Base-by-base conservation (phyloP, 176 grass and related monocot species). In the Thinopyrum elongatum region DNA sequence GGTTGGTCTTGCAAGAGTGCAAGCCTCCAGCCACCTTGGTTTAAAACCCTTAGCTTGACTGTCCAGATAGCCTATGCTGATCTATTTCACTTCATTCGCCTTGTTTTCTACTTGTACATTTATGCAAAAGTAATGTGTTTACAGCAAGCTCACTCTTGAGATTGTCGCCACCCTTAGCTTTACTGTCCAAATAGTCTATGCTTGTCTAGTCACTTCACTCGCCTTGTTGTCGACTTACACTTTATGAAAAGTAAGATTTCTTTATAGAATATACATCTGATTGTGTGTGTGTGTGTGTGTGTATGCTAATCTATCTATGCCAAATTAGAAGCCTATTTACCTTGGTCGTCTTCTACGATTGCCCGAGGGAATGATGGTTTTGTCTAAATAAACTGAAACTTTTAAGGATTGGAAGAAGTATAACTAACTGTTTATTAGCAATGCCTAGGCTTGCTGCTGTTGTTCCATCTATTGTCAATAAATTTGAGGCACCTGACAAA, bases 61-160 rank as follows among this genome's bases (percentile, higher is more conserved):
- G 33, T 39, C n/a, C 38, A 69, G 1, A 38, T 66, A 67, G 27
- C 22, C 34, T 49, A 29, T 77, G 71, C 6, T 85, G 21, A 31
- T 77, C 47, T 29, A 81, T 60, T 85, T 89, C 64, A 51, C 49
- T 60, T 77, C 10, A 36, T 59, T 58, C 44, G 44, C 76, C 82
- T 87, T 65, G 74, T 16, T 67, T 70, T 29, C 26, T 65, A 44
- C 73, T 68, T 86, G 49, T 7, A 55, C 70, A 7, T 90, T 79
- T n/a, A 60, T 90, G 70, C 36, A 72, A n/a, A 39, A 70, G 10
- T 71, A 30, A 13, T 49, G 13, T 74, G 12, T 29, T 79, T 57
- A 49, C 49, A 2, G 44, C 34, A 61, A 31, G 33, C 3, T 70
- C 7, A 59, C 19, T 33, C 34, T 80, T 78, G 44, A 74, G 66